phyloP scores from a whole-genome alignment of 495 filamentous ascomycete species.

The Neurospora terricola region DNA sequence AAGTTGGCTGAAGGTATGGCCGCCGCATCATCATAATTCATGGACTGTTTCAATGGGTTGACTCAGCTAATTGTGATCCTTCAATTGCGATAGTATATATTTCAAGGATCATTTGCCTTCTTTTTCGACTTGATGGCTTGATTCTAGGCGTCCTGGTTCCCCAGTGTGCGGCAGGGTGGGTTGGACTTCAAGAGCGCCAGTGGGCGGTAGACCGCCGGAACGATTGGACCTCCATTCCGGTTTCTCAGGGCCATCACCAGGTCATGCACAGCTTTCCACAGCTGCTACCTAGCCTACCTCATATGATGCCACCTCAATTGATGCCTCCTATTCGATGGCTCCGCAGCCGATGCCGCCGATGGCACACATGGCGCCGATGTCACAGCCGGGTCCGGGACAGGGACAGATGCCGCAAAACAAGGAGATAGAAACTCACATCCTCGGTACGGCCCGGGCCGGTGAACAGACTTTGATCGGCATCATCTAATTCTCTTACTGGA shows the following conservation, averaged over 20 bases:
- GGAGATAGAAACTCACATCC: neutral
- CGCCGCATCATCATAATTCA: too few species aligned
- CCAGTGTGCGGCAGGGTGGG: too few species aligned
- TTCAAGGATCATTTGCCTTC: too few species aligned
- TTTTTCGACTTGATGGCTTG: too few species aligned
- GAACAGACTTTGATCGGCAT: neutral
- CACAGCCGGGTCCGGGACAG: neutral
- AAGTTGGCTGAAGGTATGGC: too few species aligned
- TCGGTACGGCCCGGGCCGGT: neutral
- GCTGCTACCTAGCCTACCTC: neutral
- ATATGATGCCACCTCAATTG: neutral
- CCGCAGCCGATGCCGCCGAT: neutral
- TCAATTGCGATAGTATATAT: too few species aligned
- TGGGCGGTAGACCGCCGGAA: too few species aligned
- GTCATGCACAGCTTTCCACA: neutral
- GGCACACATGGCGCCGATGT: neutral
- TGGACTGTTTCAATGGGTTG: too few species aligned
- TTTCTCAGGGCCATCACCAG: neutral
- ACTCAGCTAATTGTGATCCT: too few species aligned
- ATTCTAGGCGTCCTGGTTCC: too few species aligned
- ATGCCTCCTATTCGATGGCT: neutral
- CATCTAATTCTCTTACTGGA: neutral
- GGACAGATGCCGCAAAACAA: neutral
- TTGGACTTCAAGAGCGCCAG: too few species aligned
- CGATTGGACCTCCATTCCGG: neutral